These are phyloP conservation scores for Coemansia sp. DNA, from an alignment of 192 early-diverging fungal genomes.

Conservation along the genomic window DNA sequence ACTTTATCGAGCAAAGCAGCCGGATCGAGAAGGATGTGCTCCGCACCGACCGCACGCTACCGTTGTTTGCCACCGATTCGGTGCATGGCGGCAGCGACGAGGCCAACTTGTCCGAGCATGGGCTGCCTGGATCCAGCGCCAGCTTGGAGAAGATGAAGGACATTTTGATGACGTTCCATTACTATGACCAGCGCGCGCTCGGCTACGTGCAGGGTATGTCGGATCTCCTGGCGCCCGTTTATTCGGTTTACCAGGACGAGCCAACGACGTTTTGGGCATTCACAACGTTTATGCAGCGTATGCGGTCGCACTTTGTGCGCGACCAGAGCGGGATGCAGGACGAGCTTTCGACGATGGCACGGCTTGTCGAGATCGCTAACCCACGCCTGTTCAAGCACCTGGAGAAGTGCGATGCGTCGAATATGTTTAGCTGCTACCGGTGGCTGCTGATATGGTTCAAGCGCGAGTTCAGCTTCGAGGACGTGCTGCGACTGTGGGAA, in stretches of 20 bases:
- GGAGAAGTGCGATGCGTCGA: constrained; percentile 69
- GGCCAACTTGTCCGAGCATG: constrained; percentile 13
- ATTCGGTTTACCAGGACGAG: constrained; percentile 85
- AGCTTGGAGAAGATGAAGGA: constrained; percentile 87
- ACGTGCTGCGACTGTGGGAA: constrained; percentile 86
- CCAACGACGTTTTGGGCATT: constrained; percentile 93
- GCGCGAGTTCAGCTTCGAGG: constrained; percentile 88
- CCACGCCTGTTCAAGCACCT: constrained; percentile 80
- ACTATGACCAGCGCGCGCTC: constrained; percentile 60
- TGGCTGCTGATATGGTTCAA: constrained; percentile 98
- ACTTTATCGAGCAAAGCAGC: constrained; percentile 68
- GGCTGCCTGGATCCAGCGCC: constrained; percentile 61
- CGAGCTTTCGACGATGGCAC: constrained; percentile 76
- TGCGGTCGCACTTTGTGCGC: constrained; percentile 85
- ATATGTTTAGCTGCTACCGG: constrained; percentile 97
- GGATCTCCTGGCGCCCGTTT: constrained; percentile 86
- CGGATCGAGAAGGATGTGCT: constrained; percentile 94
- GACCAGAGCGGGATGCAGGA: constrained; percentile 94
- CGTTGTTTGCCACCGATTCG: constrained; percentile 73
- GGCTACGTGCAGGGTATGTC: constrained; percentile 99
- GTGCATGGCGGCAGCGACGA: constrained; percentile 52
- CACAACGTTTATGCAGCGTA: constrained; percentile 81
- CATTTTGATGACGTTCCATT: constrained; percentile 88
- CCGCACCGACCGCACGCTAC: constrained; percentile 85
- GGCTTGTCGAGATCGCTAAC: constrained; percentile 84